These are phyloP conservation scores for Clarkia xantiana DNA, from an alignment of 345 rosid species.

Conservation along the genomic window DNA sequence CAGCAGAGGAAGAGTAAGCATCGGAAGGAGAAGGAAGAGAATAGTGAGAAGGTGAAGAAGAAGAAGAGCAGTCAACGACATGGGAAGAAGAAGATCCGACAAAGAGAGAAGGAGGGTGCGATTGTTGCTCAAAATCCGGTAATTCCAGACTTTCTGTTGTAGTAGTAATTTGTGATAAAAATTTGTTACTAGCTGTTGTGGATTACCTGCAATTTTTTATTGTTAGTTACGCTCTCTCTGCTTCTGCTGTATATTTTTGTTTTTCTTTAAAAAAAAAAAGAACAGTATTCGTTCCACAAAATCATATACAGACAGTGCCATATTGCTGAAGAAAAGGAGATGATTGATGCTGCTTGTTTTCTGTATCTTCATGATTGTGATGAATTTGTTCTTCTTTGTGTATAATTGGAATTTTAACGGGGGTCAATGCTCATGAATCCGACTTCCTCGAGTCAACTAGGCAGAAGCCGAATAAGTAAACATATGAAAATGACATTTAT, in stretches of 20 bases:
- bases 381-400: too few species aligned
- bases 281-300: too few species aligned
- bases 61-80: constrained; percentile 33
- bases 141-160: constrained; percentile 73
- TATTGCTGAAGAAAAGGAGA: too few species aligned
- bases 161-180: constrained; percentile 9
- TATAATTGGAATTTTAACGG: too few species aligned
- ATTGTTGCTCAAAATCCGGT: constrained; percentile 24
- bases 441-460: too few species aligned
- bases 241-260: constrained; percentile 2
- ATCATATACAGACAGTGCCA: too few species aligned
- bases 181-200: too few species aligned
- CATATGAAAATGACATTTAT: too few species aligned
- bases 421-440: too few species aligned
- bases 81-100: constrained; percentile 36
- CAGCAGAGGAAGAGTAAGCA: constrained; percentile 34
- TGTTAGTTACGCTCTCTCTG: constrained; percentile 1
- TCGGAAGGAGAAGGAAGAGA: constrained; percentile 24
- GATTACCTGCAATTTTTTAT: too few species aligned
- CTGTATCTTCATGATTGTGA: background rate
- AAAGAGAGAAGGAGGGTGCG: constrained; percentile 25
- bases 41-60: constrained; percentile 25
- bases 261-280: too few species aligned
- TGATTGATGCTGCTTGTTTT: background rate
- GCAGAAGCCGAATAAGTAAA: too few species aligned